These are phyloP conservation scores for Begonia fuchsioides DNA, from an alignment of 306 rosid species.

Conservation along the genomic window DNA sequence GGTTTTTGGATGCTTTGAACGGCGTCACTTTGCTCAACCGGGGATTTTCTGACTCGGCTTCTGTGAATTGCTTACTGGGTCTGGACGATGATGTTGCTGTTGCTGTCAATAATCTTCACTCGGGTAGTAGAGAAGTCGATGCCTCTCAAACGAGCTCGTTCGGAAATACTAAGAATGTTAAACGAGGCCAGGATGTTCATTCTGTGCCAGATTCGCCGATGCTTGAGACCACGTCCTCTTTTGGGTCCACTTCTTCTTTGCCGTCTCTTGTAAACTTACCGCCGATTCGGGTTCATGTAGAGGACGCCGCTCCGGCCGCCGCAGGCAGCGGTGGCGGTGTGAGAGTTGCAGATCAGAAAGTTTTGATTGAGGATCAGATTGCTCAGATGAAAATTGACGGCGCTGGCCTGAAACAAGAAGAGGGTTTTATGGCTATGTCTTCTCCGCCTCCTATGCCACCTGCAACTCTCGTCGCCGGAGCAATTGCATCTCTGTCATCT, in stretches of 20 bases:
- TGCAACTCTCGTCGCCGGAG: conserved; percentile 14
- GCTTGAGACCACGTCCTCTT: conserved; percentile 84
- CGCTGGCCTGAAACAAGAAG: conserved; percentile 36
- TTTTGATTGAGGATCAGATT: conserved; percentile 86
- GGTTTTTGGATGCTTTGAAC: conserved; percentile 71
- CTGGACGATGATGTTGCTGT: conserved; percentile 48
- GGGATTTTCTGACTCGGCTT: conserved; percentile 70
- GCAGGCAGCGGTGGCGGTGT: conserved; percentile 18
- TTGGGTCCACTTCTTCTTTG: conserved; percentile 85
- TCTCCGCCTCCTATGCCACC: conserved; percentile 55
- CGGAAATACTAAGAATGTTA: conserved; percentile 40
- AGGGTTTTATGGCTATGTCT: conserved; percentile 38
- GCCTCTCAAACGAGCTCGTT: conserved; percentile 40
- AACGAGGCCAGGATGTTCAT: conserved; percentile 70
- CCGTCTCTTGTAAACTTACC: conserved; percentile 82
- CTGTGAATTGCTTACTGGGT: conserved; percentile 66
- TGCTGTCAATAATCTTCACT: conserved; percentile 28
- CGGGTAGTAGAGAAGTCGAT: conserved; percentile 29
- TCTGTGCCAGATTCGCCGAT: conserved; percentile 96
- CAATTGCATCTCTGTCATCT: conserved; percentile 16
- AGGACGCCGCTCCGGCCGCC: conserved; percentile 20
- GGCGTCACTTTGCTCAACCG: conserved; percentile 50
- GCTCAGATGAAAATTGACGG: conserved; percentile 48
- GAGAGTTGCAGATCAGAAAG: conserved; percentile 61
- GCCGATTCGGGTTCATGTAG: conserved; percentile 79